These are phyloP conservation scores for Yarrowia keelungensis DNA, from an alignment of 805 yeast species.

Conservation along the genomic window DNA sequence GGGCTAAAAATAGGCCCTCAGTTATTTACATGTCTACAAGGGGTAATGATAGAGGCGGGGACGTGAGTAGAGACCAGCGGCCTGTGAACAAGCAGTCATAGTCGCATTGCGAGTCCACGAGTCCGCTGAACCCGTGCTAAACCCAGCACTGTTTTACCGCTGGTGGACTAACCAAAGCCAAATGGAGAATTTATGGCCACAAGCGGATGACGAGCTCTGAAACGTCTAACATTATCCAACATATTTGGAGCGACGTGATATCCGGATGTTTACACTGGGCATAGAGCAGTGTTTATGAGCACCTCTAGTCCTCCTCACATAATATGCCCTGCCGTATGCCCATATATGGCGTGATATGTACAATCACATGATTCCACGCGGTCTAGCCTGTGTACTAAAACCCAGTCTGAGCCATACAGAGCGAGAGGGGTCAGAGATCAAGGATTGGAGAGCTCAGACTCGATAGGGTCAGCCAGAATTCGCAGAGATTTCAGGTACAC, in stretches of 20 bases:
- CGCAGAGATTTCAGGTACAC: constrained; percentile 17
- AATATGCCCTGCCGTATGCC: too few species aligned
- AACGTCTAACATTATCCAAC: constrained; percentile 14
- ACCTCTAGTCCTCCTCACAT: too few species aligned
- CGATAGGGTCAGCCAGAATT: not conserved
- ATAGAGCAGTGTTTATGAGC: too few species aligned
- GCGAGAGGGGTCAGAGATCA: too few species aligned
- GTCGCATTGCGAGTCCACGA: too few species aligned
- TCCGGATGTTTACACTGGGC: too few species aligned
- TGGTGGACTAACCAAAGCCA: constrained; percentile 25
- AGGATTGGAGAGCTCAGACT: not conserved
- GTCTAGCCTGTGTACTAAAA: not conserved
- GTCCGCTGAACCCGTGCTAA: too few species aligned
- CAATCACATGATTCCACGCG: not conserved
- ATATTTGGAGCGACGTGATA: not conserved
- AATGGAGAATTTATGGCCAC: constrained; percentile 9
- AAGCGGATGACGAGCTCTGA: constrained; percentile 11
- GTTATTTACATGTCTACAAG: constrained; percentile 1
- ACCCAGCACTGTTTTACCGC: not conserved
- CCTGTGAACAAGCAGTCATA: too few species aligned
- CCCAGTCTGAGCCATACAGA: not conserved
- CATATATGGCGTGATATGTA: not conserved
- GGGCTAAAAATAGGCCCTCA: not conserved
- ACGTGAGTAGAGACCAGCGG: too few species aligned
- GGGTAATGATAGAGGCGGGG: not conserved